phyloP scores from a whole-genome alignment of 768 basidiomycete genomes.

The Tylopilus sp. region DNA sequence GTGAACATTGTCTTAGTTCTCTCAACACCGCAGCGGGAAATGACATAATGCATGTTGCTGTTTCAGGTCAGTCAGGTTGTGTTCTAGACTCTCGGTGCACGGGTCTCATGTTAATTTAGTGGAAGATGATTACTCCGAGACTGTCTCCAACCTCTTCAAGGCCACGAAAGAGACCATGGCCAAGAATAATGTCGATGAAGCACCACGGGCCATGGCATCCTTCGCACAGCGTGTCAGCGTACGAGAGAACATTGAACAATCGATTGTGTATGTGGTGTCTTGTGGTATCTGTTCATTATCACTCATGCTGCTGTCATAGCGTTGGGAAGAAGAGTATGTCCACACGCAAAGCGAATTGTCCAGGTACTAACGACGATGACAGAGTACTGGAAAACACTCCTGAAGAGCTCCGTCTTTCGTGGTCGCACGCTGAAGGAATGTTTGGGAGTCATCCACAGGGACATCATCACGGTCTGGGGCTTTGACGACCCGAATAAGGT shows the following conservation, averaged over 20 bases:
- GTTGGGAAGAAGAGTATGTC: conserved; percentile 14
- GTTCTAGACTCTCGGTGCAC: background rate
- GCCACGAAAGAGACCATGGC: conserved; percentile 6
- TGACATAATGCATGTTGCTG: background rate
- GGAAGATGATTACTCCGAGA: background rate
- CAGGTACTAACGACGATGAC: background rate
- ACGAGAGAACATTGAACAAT: conserved; percentile 15
- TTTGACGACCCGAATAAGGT: conserved; percentile 11
- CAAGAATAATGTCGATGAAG: conserved; percentile 7
- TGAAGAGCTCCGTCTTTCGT: conserved; percentile 6
- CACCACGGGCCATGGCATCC: conserved; percentile 4
- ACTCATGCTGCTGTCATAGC: background rate
- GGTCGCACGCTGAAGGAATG: conserved; percentile 8
- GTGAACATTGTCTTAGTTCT: background rate
- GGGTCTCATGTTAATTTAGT: conserved; percentile 1
- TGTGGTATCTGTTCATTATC: background rate
- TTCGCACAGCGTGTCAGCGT: conserved; percentile 16
- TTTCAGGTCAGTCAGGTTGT: conserved; percentile 7
- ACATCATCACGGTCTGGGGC: conserved; percentile 13
- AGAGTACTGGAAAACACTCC: conserved; percentile 13
- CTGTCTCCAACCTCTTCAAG: conserved; percentile 1
- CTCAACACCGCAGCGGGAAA: background rate
- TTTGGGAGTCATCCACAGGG: conserved; percentile 8
- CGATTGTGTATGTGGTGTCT: conserved; percentile 6
- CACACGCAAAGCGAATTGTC: too few species aligned